These are phyloP conservation scores for Exophiala lecanii-corni DNA, from an alignment of 2,329 filamentous ascomycete species.

Conservation along the genomic window DNA sequence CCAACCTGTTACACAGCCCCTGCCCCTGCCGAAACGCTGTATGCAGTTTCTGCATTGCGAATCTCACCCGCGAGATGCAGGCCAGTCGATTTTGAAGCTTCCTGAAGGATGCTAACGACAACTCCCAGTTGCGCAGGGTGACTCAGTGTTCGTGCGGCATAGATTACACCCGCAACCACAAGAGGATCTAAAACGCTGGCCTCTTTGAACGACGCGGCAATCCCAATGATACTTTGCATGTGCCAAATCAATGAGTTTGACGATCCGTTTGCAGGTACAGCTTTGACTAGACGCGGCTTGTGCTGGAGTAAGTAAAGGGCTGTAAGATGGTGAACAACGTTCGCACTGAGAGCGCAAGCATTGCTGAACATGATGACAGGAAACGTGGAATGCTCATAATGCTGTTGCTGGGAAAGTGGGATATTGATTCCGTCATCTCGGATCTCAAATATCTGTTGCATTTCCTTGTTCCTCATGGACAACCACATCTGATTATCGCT, in stretches of 20 bases:
- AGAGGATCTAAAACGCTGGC: slow-evolving; percentile 2
- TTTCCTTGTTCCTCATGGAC: too few relatives aligned
- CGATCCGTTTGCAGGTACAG: neutral
- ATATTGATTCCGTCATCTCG: too few relatives aligned
- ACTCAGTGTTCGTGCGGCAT: slow-evolving; percentile 2
- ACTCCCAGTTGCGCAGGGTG: slow-evolving; percentile 7
- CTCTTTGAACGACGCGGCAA: neutral
- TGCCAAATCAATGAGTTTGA: slow-evolving; percentile 7
- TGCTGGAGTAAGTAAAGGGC: slow-evolving; percentile 2
- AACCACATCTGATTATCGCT: too few relatives aligned
- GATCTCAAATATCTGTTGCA: too few relatives aligned
- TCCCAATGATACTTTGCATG: slow-evolving; percentile 2
- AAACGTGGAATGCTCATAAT: neutral
- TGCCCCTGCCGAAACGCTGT: too few relatives aligned
- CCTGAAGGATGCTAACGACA: too few relatives aligned
- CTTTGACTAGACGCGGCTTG: slow-evolving; percentile 6
- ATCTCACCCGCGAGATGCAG: too few relatives aligned
- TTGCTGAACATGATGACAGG: slow-evolving; percentile 8
- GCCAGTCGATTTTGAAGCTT: too few relatives aligned
- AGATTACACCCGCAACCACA: slow-evolving; percentile 2
- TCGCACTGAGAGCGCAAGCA: slow-evolving; percentile 7
- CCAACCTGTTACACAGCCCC: too few relatives aligned
- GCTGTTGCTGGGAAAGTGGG: neutral
- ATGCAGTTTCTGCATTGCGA: too few relatives aligned
- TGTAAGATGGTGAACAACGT: slow-evolving; percentile 6